Base-by-base conservation (phyloP, 2,329 filamentous ascomycete species). In the Talaromyces sp. region DNA sequence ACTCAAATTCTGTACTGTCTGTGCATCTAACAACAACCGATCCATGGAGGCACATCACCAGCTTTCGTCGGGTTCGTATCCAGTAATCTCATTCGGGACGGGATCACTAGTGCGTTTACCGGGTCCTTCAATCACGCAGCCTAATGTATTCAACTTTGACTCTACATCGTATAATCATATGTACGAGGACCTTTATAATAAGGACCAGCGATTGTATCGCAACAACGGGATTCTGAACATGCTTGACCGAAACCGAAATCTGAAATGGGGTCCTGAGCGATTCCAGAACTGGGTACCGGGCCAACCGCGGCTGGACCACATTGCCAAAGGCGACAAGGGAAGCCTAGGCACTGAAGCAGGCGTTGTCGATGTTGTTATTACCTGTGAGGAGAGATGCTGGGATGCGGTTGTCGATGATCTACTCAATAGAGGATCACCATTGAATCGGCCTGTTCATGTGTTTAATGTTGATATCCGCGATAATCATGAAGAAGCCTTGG, bases 11-110 rank as follows among this genome's bases (percentile, higher is more conserved):
- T 97, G 92, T 79, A 97, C 94, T 2, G 93, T 99, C n/a, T 99
- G 94, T 76, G 94, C 94, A 7, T 96, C 91, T 69, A 99, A 99
- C 69, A 91, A 99, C 74, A 99, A 99, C 70, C 86, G 94, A 85
- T 96, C 90, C n/a, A 97, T 99, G 94, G 94, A 97, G 81, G 93
- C 93, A n/a, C 94, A 99, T 74, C 84, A 97, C 28, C 89, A 90
- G 62, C 86, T 99, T 35, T 90, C 94, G 4, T 84, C 89, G 60
- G 89, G 91, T 52, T 77, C 88, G 51, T 97, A 94, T 69, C 94
- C 94, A n/a, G 93, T 96, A 65, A 95, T 97, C 66, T 97, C 93
- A 17, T 99, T 97, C 72, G 94, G 94, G 62, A 99, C 94, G 0
- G 94, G 94, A 57, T 96, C 91, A 17, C 85, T 96, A 17, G 94